These are phyloP conservation scores for Coemansia sp. DNA, from an alignment of 192 early-diverging fungal genomes.

Conservation along the genomic window DNA sequence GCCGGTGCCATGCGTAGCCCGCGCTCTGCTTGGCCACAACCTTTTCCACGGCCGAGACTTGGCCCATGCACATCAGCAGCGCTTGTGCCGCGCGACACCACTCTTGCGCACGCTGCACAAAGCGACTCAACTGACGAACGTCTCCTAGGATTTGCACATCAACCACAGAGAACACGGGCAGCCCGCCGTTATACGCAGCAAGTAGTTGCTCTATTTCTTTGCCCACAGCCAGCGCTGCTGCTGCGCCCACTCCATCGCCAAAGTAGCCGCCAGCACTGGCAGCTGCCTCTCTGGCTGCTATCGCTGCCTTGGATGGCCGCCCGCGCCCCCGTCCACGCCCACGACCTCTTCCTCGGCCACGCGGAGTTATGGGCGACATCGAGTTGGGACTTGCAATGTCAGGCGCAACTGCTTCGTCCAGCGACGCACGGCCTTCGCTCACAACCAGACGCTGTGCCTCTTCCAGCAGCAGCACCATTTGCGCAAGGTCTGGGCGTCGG, in stretches of 20 bases:
- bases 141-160: conserved; percentile 42
- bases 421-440: conserved; percentile 5
- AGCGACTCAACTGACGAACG: conserved; percentile 48
- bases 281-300: not conserved
- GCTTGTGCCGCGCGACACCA: conserved; percentile 51
- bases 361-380: not conserved
- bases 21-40: conserved; percentile 24
- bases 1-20: conserved; percentile 35
- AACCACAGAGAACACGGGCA: conserved; percentile 4
- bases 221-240: conserved; percentile 15
- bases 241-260: not conserved
- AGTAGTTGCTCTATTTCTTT: conserved; percentile 36
- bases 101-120: conserved; percentile 43
- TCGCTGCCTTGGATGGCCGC: conserved; percentile 13
- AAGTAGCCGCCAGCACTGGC: not conserved
- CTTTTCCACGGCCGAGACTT: conserved; percentile 20
- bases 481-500: conserved; percentile 43
- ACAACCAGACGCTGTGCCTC: conserved; percentile 48
- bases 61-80: conserved; percentile 33
- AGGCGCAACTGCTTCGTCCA: not conserved
- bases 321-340: conserved; percentile 15
- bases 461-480: conserved; percentile 48
- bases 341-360: conserved; percentile 20
- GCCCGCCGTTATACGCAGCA: conserved; percentile 5
- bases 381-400: no score